phyloP scores from a whole-genome alignment of 257 asterid genomes.

The Solanum tarapatanum region DNA sequence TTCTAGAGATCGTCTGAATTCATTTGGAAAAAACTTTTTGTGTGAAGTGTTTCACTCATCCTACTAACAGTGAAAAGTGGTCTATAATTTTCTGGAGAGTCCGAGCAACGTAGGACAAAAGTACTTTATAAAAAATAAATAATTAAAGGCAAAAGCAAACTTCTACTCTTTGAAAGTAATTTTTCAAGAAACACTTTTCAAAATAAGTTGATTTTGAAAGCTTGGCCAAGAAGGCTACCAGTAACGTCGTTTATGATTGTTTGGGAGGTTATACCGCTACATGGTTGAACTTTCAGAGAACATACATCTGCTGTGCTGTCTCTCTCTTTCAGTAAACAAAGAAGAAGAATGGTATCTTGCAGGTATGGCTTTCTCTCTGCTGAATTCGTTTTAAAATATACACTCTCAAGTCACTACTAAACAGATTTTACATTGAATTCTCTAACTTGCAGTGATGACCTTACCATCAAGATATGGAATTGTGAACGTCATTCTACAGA shows the following conservation, averaged over 20 bases:
- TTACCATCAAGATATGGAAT: slow-evolving; percentile 76
- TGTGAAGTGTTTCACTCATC: neutral
- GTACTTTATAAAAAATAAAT: too few species aligned
- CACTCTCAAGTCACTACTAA: neutral
- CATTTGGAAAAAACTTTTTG: neutral
- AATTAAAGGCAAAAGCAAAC: too few species aligned
- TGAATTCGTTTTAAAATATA: neutral
- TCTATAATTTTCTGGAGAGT: neutral
- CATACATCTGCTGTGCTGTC: slow-evolving; percentile 58
- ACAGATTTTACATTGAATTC: neutral
- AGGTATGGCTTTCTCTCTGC: slow-evolving; percentile 38
- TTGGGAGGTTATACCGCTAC: neutral
- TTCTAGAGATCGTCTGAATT: neutral
- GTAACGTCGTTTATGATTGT: neutral
- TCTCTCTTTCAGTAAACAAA: slow-evolving; percentile 47
- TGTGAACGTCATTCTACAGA: slow-evolving; percentile 5
- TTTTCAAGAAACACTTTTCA: too few species aligned
- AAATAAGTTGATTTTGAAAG: too few species aligned
- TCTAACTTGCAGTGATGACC: slow-evolving; percentile 66
- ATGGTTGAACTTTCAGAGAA: neutral
- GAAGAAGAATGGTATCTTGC: slow-evolving; percentile 88
- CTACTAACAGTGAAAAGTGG: neutral
- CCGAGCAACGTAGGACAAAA: too few species aligned
- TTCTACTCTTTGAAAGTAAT: too few species aligned
- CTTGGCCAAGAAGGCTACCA: too few species aligned